A percentile compares a stretch with the other conserved stretches of the same genome.
Conservation (phyloP, 495 filamentous ascomycete genomes). For the Aspergillus baeticus region DNA sequence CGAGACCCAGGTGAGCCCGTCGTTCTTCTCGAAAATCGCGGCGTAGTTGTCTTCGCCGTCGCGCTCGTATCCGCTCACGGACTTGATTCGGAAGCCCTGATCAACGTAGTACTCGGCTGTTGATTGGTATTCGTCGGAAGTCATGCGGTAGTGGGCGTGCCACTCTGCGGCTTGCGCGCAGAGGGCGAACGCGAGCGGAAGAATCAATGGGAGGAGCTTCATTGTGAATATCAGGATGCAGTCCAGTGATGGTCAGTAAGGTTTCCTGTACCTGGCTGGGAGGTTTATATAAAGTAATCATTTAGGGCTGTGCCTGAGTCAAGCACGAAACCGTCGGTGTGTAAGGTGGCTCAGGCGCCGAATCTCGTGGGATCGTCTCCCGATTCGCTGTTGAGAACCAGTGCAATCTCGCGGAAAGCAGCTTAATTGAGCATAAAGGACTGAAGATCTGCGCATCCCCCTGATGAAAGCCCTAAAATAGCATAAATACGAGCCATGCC, state of each 20-base stretch:
- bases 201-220: conserved; percentile 2
- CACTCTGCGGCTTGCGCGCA: conserved; percentile 13
- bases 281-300: too few species aligned
- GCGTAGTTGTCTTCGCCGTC: conserved; percentile 14
- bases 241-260: too few species aligned
- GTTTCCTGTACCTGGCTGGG: too few species aligned
- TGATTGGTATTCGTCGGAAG: conserved; percentile 18
- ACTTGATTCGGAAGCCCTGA: conserved; percentile 19
- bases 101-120: conserved; percentile 14
- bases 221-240: not conserved
- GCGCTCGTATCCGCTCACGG: conserved; percentile 21
- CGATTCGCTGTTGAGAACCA: not conserved
- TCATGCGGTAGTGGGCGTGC: conserved; percentile 16
- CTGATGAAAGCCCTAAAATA: not conserved
- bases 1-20: conserved; percentile 9
- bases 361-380: not conserved
- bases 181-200: conserved; percentile 8
- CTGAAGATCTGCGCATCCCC: not conserved
- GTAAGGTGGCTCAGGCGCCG: not conserved
- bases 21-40: conserved; percentile 17
- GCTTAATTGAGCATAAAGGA: not conserved
- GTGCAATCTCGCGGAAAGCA: not conserved
- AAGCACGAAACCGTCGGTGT: too few species aligned
- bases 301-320: too few species aligned
- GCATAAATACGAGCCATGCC: not conserved